phyloP scores from a whole-genome alignment of 2,329 filamentous ascomycete genomes.

The Sphaerulina musiva region DNA sequence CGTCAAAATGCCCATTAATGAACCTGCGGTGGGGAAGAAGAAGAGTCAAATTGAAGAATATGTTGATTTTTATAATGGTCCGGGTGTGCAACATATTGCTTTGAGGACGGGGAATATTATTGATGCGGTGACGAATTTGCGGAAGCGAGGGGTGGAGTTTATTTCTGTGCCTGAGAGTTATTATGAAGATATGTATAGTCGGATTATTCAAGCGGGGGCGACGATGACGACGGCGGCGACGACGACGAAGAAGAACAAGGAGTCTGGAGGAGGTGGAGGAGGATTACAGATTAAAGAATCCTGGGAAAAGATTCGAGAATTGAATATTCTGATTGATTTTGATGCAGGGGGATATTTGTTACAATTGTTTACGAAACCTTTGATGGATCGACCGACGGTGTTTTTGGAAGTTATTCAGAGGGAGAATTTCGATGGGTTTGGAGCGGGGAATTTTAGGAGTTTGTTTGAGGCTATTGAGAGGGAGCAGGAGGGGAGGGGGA shows the following conservation, averaged over 20 bases:
- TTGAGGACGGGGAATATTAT: conserved; percentile 78
- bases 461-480: conserved; percentile 92
- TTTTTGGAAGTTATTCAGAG: conserved; percentile 96
- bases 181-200: conserved; percentile 44
- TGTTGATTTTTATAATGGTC: conserved; percentile 79
- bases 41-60: conserved; percentile 87
- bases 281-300: conserved; percentile 64
- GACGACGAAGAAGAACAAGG: too few species aligned
- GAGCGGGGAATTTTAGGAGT: conserved; percentile 92
- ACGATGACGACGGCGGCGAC: too few species aligned
- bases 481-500: conserved; percentile 80
- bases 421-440: conserved; percentile 84
- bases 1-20: conserved; percentile 98
- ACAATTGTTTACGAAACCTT: conserved; percentile 59
- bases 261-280: conserved; percentile 58
- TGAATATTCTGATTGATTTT: conserved; percentile 92
- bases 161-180: conserved; percentile 84
- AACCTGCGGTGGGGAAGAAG: conserved; percentile 83
- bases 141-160: conserved; percentile 85
- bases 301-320: conserved; percentile 64
- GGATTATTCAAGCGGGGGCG: too few species aligned
- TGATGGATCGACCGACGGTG: conserved; percentile 91
- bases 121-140: conserved; percentile 65
- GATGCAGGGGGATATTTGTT: conserved; percentile 82
- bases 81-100: conserved; percentile 91